Base-by-base conservation (phyloP, 108 stramenopile species). In the Licmophora abbreviata region DNA sequence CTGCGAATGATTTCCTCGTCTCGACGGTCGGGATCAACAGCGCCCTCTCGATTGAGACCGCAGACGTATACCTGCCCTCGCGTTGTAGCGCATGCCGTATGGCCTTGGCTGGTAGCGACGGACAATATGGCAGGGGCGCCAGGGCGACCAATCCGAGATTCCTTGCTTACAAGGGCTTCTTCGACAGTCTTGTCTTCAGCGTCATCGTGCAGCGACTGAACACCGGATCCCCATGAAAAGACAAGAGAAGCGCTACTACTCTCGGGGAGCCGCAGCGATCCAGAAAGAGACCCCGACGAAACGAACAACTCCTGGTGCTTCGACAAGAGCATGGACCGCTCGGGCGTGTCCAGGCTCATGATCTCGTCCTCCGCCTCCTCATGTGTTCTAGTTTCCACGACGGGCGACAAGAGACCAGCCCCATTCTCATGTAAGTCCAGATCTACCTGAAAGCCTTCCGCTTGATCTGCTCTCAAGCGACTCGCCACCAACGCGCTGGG, bases 11-110 rank as follows among this genome's bases (percentile, higher is more conserved):
- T 25, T 18, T 45, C 2, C 21, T 59, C 48, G 18, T 64, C 60
- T 14, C 51, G 36, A 27, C 48, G 56, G 35, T 68, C 61, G 1
- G 83, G 83, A 65, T 79, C 79, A 6, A 85, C 77, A 22, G 64
- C 64, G 9, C 83, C 83, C 29, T 67, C 55, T 29, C 63, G 20
- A 59, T 86, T 86, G 25, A 56, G 61, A 17, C 84, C 84, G 15
- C 69, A 81, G 8, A 66, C 56, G 12, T 68, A 72, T 2, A 81
- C 29, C 9, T 54, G 33, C 3, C 84, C 84, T 15, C 64, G 54
- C 1, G 64, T 50, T 17, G 84, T 82, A 0, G 65, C 76, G 52
- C 60, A 73, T 0, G 70, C 84, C 3, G 69, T 52, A 61, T 82
- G 80, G 50, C 54, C 59, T 29, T 54, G 58, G 14, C 69, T 68